Percentiles rank a stretch among this genome's conserved stretches.
These are phyloP conservation scores for Kazachstania psychrophila DNA, from an alignment of 805 yeast species.

Conservation along the genomic window DNA sequence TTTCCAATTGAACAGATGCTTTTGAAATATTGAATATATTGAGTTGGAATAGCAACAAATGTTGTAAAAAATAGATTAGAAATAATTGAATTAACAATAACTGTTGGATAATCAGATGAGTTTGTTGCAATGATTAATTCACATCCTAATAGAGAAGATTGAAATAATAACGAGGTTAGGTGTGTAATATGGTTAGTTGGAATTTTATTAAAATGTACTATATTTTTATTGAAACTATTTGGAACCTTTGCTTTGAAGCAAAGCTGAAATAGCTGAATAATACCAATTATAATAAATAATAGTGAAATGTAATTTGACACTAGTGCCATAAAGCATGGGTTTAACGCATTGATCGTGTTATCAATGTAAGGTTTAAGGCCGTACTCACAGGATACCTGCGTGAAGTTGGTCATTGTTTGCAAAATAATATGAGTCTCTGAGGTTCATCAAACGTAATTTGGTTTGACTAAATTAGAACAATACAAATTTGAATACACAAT, in stretches of 20 bases:
- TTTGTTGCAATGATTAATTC: slow-evolving; percentile 8
- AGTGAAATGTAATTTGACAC: slow-evolving; percentile 9
- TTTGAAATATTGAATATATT: slow-evolving; percentile 22
- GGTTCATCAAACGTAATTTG: too few species aligned
- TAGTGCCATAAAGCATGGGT: slow-evolving; percentile 28
- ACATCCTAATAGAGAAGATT: slow-evolving; percentile 9
- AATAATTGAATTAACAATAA: slow-evolving; percentile 9
- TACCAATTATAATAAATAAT: slow-evolving; percentile 18
- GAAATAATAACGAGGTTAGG: slow-evolving; percentile 17
- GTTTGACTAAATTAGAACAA: too few species aligned
- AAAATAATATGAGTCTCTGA: too few species aligned
- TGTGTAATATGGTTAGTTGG: slow-evolving; percentile 16
- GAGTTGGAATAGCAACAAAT: slow-evolving; percentile 23
- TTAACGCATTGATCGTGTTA: slow-evolving; percentile 27
- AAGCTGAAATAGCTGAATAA: slow-evolving; percentile 16
- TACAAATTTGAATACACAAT: too few species aligned
- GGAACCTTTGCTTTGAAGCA: slow-evolving; percentile 15
- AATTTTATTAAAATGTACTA: slow-evolving; percentile 6
- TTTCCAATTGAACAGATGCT: slow-evolving; percentile 24
- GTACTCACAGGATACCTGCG: slow-evolving; percentile 11
- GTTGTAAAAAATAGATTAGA: slow-evolving; percentile 15
- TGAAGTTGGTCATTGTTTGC: too few species aligned
- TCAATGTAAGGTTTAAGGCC: slow-evolving; percentile 29
- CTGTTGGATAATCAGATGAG: slow-evolving; percentile 4
- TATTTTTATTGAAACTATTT: slow-evolving; percentile 6